Percentiles rank a stretch among this genome's conserved stretches.
Conservation (phyloP, 305 asterid species). For the Ajuga reptans region DNA sequence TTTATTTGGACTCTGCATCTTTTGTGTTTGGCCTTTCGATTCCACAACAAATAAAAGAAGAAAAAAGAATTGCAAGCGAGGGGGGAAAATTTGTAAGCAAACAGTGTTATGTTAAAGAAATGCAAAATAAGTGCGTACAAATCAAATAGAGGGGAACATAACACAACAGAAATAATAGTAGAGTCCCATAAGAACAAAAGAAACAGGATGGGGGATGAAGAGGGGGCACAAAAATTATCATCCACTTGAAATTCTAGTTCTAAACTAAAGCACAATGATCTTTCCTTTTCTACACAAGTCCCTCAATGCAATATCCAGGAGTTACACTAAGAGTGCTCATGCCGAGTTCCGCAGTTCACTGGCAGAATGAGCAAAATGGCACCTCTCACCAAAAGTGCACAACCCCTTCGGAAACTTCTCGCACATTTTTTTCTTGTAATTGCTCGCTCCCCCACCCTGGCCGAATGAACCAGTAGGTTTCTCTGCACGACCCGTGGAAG, state of each 20-base stretch:
- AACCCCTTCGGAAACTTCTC: slow-evolving; percentile 39
- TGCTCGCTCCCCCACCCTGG: slow-evolving; percentile 21
- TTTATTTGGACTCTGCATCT: too few species aligned
- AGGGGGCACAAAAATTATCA: not conserved
- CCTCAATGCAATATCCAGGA: not conserved
- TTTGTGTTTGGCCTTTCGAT: too few species aligned
- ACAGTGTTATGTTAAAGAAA: too few species aligned
- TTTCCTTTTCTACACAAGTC: not conserved
- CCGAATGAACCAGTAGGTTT: slow-evolving; percentile 20
- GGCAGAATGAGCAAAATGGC: slow-evolving; percentile 49
- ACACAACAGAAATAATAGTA: too few species aligned
- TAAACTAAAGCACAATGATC: not conserved
- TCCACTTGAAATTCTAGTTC: not conserved
- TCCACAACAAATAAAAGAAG: too few species aligned
- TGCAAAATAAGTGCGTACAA: too few species aligned
- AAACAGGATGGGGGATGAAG: not conserved
- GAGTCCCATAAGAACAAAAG: too few species aligned
- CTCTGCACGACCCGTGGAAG: slow-evolving; percentile 22
- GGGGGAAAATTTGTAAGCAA: too few species aligned
- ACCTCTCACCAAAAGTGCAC: slow-evolving; percentile 44
- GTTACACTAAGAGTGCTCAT: slow-evolving; percentile 5
- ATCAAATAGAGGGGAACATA: too few species aligned
- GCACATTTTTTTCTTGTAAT: slow-evolving; percentile 39
- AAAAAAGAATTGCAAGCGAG: too few species aligned
- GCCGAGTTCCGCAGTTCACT: slow-evolving; percentile 31